Evolutionary conservation across 352 stramenopile genomes (phyloP).

Genomic region (Plasmopara viticola): DNA sequence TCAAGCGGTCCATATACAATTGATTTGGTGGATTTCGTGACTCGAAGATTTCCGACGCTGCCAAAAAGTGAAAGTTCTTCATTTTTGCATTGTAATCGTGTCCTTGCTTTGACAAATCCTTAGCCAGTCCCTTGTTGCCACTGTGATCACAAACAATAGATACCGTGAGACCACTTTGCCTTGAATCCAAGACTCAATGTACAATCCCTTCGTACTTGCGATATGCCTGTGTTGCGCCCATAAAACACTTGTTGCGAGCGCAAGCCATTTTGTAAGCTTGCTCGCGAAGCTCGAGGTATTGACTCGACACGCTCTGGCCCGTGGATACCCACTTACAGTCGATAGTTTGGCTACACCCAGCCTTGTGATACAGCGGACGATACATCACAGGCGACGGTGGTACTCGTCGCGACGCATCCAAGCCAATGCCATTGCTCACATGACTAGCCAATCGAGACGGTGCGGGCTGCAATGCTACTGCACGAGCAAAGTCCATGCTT

Average conservation of each 20-base stretch:
- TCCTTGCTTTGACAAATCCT: conserved; percentile 64
- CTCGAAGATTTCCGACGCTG: conserved; percentile 74
- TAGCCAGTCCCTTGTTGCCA: conserved; percentile 68
- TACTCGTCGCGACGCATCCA: conserved; percentile 16
- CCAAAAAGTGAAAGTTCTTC: conserved; percentile 75
- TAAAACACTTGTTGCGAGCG: conserved; percentile 83
- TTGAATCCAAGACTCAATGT: background rate
- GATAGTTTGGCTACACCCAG: conserved; percentile 19
- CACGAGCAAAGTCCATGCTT: conserved; percentile 75
- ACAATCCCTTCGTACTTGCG: conserved; percentile 40
- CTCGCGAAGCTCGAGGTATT: conserved; percentile 75
- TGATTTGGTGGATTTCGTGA: conserved; percentile 67
- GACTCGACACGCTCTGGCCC: conserved; percentile 41
- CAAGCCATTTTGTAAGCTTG: conserved; percentile 75
- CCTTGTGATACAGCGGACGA: conserved; percentile 55
- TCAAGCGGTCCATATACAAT: conserved; percentile 68
- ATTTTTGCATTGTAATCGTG: conserved; percentile 82
- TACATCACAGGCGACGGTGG: conserved; percentile 17
- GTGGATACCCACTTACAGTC: conserved; percentile 58
- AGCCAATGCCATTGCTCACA: conserved; percentile 10
- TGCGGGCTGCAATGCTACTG: conserved; percentile 52
- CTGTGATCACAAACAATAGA: conserved; percentile 28
- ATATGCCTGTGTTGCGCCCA: conserved; percentile 79
- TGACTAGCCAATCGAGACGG: conserved; percentile 1
- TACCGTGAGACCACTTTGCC: conserved; percentile 7